Base-by-base conservation (phyloP, 2,329 filamentous ascomycete genomes). In the Fusarium humuli region DNA sequence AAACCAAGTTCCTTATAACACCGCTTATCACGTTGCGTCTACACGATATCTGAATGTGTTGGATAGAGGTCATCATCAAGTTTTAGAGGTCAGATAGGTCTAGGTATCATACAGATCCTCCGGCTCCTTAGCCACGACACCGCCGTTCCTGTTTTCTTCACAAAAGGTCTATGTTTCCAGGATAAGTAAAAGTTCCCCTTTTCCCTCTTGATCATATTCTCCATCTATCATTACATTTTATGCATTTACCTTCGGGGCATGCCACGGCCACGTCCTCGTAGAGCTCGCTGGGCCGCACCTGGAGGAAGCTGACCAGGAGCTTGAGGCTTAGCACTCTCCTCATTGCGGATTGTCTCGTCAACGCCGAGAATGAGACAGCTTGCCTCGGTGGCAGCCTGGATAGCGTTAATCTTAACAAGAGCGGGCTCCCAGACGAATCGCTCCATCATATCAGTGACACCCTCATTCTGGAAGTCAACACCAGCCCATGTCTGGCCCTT, bases 281-380 rank as follows among this genome's bases (percentile, higher is more conserved):
- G 83, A 44, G 94, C 95, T 77, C 95, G 87, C 85, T 98, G 95
- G 13, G 95, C 94, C 23, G 95, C 94, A 73, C 92, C 92, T 2
- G 91, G 91, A 7, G 92, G 92, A 72, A 94, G 84, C 80, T 92
- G 87, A 59, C 89, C 87, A 0, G 95, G 95, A 11, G 90, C 94
- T 81, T 97, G 93, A 25, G 94, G 92, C 80, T 90, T 86, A 75
- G 91, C 88, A 77, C 93, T 97, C 85, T 98, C 94, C 85, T 99
- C 94, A 82, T 99, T 99, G 83, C 91, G 94, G 83, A 99, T 98
- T 34, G 96, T 99, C 89, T 99, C 96, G 79, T 99, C 96, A 60
- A 99, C 96, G 75, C 94, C 92, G 76, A 99, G 84, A 73, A 99
- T 98, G 84, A 99, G 83, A 84, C 96, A 99, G 74, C 92, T 92